A percentile compares a stretch with the other conserved stretches of the same genome.
phyloP scores from a whole-genome alignment of 345 rosid species.

The Brassica nigra region DNA sequence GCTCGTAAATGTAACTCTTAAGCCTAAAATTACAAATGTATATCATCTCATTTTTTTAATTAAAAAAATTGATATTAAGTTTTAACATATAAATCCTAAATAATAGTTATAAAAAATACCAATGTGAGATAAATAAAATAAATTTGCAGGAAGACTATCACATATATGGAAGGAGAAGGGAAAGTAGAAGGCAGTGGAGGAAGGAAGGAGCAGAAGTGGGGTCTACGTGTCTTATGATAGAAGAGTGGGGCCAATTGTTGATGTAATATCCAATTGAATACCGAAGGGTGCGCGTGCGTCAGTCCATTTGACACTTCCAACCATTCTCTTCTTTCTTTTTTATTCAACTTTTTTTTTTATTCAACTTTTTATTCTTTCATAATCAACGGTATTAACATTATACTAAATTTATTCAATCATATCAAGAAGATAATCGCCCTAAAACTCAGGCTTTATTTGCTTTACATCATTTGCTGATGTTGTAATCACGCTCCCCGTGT shows the following conservation, averaged over 20 bases:
- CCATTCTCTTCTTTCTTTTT: background rate
- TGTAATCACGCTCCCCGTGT: background rate
- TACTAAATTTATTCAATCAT: background rate
- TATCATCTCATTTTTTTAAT: background rate
- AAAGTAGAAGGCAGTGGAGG: background rate
- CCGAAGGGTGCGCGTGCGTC: slow-evolving; percentile 40
- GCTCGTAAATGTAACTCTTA: background rate
- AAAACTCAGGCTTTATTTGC: background rate
- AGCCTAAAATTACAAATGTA: background rate
- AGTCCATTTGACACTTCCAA: slow-evolving; percentile 29
- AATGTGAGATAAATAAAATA: background rate
- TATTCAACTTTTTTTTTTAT: background rate
- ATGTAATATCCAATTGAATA: slow-evolving; percentile 40
- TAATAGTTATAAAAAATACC: background rate
- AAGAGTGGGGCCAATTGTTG: slow-evolving; percentile 13
- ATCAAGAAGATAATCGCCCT: background rate
- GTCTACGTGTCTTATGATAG: background rate
- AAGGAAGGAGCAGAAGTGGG: slow-evolving; percentile 43
- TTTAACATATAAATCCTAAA: background rate
- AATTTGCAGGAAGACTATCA: background rate
- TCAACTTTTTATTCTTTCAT: slow-evolving; percentile 9
- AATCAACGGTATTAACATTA: background rate
- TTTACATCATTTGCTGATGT: background rate
- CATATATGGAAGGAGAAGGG: background rate
- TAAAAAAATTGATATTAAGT: background rate